Evolutionary conservation across 2,329 filamentous ascomycete species (phyloP), one percentile per base, ranked within the genome.

Genomic region (Ophiostoma populinum): DNA sequence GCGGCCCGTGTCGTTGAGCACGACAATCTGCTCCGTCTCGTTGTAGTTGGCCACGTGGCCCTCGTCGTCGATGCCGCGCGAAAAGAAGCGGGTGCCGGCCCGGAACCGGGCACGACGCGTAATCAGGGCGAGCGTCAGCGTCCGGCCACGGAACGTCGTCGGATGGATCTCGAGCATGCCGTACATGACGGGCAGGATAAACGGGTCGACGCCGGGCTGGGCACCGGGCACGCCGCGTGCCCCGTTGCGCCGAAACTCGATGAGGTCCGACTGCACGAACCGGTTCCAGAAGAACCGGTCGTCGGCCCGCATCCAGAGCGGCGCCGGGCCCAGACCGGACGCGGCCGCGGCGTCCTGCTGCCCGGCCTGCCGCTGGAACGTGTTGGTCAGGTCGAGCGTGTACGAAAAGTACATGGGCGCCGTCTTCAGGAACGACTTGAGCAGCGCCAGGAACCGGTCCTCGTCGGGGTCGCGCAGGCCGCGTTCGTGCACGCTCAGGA

Each of bases 261-360:
- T 93, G 39, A 98, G 59, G 49, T 94, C 85, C 7, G 80, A 78
- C 53, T 87, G 82, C 32, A 95, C 69, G 55, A 93, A 92, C 43
- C 78, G 77, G 58, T 98, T 98, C 83, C 87, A 98, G 64, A 94
- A 98, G 65, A 98, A 98, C 44, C 90, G 82, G 53, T 95, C 86
- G 55, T 98, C 90, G 43, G 87, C 78, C 46, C 85, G 68, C 63
- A 80, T 77, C 90, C 90, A 98, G 39, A 95, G 58, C 10, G 90
- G 86, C 37, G 67, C 62, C 15, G 31, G 37, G 12, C 15, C 34
- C 1, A 22, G 25, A n/a, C 22, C 36, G 13, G 34, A 10, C 7
- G 34, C 22, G 9, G 32, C 24, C 6, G 31, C 34, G 12, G 69
- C 68, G 37, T 62, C 59, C 52, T 92, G 74, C 44, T 73, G 63